phyloP scores from a whole-genome alignment of 495 filamentous ascomycete species.

The Talaromyces thailandensis region DNA sequence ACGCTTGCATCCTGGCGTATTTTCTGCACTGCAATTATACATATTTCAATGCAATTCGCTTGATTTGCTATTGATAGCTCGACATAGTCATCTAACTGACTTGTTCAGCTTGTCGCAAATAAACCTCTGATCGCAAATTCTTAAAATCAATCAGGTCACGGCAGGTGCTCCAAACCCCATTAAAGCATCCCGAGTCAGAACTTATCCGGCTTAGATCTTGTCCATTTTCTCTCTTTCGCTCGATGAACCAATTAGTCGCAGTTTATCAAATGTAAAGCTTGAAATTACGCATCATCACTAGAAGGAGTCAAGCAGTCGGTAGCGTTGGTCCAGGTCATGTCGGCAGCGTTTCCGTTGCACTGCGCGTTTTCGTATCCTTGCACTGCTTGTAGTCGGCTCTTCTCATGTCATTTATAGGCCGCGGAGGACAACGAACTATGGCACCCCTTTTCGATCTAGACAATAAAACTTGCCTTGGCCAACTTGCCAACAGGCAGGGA shows the following conservation, averaged over 20 bases:
- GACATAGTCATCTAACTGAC: background rate
- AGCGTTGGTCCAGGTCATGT: background rate
- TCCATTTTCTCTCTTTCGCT: background rate
- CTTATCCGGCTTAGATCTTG: background rate
- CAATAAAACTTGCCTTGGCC: background rate
- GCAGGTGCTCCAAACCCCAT: background rate
- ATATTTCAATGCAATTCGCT: background rate
- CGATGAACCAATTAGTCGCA: background rate
- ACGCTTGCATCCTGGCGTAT: background rate
- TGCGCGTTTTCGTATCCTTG: background rate
- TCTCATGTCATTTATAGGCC: background rate
- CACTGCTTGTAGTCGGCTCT: background rate
- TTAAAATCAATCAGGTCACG: background rate
- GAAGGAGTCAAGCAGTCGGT: background rate
- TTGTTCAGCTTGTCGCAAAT: background rate
- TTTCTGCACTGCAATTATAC: too few relatives aligned
- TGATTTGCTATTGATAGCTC: background rate
- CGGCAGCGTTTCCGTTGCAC: background rate
- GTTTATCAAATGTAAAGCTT: background rate
- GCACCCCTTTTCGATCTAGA: background rate
- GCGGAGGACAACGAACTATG: background rate
- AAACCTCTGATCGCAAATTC: background rate
- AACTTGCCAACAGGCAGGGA: background rate
- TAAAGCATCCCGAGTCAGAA: background rate
- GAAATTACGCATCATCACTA: background rate